phyloP scores from a whole-genome alignment of 2,329 filamentous ascomycete genomes.

The Botrytis pseudocinerea region DNA sequence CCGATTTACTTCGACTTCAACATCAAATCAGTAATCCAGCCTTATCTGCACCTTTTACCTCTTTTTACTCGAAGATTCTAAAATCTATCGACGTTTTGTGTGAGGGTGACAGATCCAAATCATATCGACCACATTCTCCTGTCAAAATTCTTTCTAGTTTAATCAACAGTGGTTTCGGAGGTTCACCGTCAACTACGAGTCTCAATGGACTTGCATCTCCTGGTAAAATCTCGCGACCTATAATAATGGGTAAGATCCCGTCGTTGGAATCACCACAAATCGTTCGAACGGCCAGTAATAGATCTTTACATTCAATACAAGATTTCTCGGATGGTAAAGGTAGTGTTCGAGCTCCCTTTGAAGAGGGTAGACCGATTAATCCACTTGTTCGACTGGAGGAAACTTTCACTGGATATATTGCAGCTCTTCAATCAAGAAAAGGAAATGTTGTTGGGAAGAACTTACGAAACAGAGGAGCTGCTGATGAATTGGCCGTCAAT shows the following conservation, averaged over 20 bases:
- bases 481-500: conserved; percentile 80
- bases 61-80: conserved; percentile 76
- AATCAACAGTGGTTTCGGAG: conserved; percentile 60
- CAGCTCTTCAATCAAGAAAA: conserved; percentile 79
- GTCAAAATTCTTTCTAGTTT: conserved; percentile 88
- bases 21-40: conserved; percentile 65
- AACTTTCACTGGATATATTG: conserved; percentile 79
- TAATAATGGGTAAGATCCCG: conserved; percentile 47
- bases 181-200: conserved; percentile 44
- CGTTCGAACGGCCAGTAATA: conserved; percentile 37
- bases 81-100: conserved; percentile 65
- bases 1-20: conserved; percentile 69
- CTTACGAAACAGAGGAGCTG: conserved; percentile 66
- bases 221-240: conserved; percentile 38
- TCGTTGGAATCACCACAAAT: conserved; percentile 41
- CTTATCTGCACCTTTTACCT: conserved; percentile 68
- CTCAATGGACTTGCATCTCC: conserved; percentile 30
- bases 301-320: conserved; percentile 36
- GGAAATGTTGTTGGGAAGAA: conserved; percentile 81
- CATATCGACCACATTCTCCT: conserved; percentile 78
- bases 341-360: conserved; percentile 44
- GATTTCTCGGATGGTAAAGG: conserved; percentile 36
- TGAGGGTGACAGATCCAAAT: conserved; percentile 63
- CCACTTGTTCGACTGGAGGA: conserved; percentile 76
- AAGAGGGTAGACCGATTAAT: conserved; percentile 60